Evolutionary conservation across 371 early-diverging fungal species (phyloP).

Genomic region (Pancytospora philotis): DNA sequence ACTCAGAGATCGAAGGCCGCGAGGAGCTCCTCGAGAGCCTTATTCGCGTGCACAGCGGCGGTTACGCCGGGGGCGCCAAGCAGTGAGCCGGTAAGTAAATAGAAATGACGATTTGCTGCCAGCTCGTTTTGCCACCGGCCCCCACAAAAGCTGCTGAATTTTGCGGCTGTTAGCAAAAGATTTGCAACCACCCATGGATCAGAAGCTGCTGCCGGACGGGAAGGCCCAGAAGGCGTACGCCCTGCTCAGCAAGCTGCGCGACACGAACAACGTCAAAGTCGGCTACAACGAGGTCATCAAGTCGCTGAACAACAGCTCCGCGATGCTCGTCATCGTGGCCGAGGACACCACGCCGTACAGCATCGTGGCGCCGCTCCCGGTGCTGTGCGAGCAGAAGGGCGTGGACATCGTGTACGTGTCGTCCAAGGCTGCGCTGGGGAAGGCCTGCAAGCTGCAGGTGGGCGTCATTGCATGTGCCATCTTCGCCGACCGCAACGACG

Average conservation of each 20-base stretch:
- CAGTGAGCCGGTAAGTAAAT: background rate
- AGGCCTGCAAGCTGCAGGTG: conserved; percentile 89
- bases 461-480: conserved; percentile 69
- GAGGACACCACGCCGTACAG: conserved; percentile 91
- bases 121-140: background rate
- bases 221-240: conserved; percentile 81
- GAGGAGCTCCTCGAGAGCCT: no score
- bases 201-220: conserved; percentile 62
- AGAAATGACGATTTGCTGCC: background rate
- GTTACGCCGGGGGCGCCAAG: no score
- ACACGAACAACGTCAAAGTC: conserved; percentile 93
- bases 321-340: conserved; percentile 93
- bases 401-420: conserved; percentile 91
- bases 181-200: conserved; percentile 9
- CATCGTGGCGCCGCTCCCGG: conserved; percentile 83
- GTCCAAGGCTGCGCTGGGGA: conserved; percentile 85
- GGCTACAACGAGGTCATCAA: conserved; percentile 99
- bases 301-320: conserved; percentile 92
- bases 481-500: conserved; percentile 39
- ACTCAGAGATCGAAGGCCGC: no score
- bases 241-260: conserved; percentile 83
- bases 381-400: conserved; percentile 96
- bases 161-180: no score
- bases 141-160: background rate
- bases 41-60: no score